Base-by-base conservation (phyloP, 2,329 filamentous ascomycete species). In the Talaromyces sp. region DNA sequence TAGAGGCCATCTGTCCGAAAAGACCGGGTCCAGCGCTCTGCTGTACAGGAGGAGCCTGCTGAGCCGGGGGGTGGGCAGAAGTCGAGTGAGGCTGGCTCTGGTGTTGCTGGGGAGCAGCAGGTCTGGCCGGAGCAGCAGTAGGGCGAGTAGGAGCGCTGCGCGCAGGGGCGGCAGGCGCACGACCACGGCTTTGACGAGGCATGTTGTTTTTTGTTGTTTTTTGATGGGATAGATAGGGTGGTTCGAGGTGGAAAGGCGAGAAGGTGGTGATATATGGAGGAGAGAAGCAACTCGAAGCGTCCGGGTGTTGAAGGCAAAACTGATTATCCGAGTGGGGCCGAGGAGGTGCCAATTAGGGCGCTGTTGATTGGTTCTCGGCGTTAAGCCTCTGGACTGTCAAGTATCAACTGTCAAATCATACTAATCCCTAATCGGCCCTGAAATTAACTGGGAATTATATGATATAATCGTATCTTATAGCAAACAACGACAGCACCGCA, bases 1-100 rank as follows among this genome's bases (percentile, higher is more conserved):
- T 99, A 74, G 88, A 92, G 68, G 95, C 95, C 90, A 99, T 97
- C 84, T 98, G 92, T 63, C 92, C 93, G 69, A 99, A 92, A 11
- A 99, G 84, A 66, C 95, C 93, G 5, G 92, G 88, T 44, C 60
- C 91, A 67, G 88, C 83, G 59, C 81, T 78, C 67, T 78, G 80
- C 64, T 79, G 77, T 56, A 73, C 73, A 25, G 75, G 70, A 60
- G 70, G 74, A 33, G 75, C 70, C 58, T 85, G 84, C 60, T 81
- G 76, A 55, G 78, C 70, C 39, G 77, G 75, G 27, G 78, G 80
- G 62, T 77, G 74, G 42, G 81, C 76, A 69, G 88, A 84, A 66
- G 91, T 91, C 62, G 89, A 83, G 69, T 90, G 85, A 73, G 89
- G 86, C 68, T 90, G 85, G 72, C 81, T 81, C 75, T 89, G 88